Evolutionary conservation across 129 eudicot species (phyloP).

Genomic region (Flaveria brownii): DNA sequence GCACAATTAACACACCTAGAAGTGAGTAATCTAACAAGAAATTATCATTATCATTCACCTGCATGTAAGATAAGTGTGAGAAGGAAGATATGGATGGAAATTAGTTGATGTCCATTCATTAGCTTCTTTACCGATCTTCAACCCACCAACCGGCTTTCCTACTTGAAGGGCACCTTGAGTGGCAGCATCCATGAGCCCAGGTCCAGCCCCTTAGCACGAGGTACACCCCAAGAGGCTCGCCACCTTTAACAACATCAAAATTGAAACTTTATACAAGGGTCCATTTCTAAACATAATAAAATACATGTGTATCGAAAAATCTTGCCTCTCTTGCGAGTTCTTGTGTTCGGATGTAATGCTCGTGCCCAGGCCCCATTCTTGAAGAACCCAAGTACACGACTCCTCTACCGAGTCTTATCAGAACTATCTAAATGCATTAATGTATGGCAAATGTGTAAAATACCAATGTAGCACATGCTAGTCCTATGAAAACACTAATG

Average conservation of each 20-base stretch:
- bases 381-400: slow-evolving; percentile 94
- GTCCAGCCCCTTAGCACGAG: slow-evolving; percentile 99
- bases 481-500: too few species aligned
- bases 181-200: slow-evolving; percentile 99
- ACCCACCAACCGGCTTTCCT: slow-evolving; percentile 92
- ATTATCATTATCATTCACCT: slow-evolving; percentile 39
- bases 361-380: slow-evolving; percentile 73
- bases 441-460: too few species aligned
- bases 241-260: slow-evolving; percentile 42
- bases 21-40: not conserved
- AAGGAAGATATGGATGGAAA: slow-evolving; percentile 82
- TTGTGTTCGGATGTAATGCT: slow-evolving; percentile 69
- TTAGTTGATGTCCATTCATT: slow-evolving; percentile 88
- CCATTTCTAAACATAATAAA: not conserved
- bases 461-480: too few species aligned
- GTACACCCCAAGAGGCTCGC: slow-evolving; percentile 78
- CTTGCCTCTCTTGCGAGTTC: slow-evolving; percentile 73
- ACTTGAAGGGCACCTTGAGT: slow-evolving; percentile 90
- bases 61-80: slow-evolving; percentile 85
- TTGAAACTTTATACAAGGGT: not conserved
- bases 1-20: not conserved
- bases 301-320: not conserved
- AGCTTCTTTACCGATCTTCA: slow-evolving; percentile 95
- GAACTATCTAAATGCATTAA: too few species aligned
- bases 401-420: slow-evolving; percentile 87